These are phyloP conservation scores for Maudiozyma bulderi DNA, from an alignment of 805 yeast species.

Conservation along the genomic window DNA sequence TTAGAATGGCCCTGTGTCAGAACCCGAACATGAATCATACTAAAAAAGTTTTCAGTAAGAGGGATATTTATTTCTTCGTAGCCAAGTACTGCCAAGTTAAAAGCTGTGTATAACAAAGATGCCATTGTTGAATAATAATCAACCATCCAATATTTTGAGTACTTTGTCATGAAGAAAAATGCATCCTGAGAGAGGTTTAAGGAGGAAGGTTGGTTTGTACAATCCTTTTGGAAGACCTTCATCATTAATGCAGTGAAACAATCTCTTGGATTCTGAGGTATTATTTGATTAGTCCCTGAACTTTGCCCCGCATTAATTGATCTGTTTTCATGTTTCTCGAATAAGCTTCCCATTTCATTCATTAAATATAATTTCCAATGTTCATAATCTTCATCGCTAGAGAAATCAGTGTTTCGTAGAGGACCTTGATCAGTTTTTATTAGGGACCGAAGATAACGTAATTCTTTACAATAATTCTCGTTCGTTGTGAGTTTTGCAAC, in stretches of 20 bases:
- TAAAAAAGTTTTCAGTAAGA: slow-evolving; percentile 29
- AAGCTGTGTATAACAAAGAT: slow-evolving; percentile 42
- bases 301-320: neutral
- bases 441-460: slow-evolving; percentile 3
- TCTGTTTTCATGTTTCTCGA: slow-evolving; percentile 12
- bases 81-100: slow-evolving; percentile 30
- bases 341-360: slow-evolving; percentile 24
- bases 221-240: slow-evolving; percentile 36
- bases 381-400: slow-evolving; percentile 25
- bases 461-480: slow-evolving; percentile 14
- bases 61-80: slow-evolving; percentile 25
- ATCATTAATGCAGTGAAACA: slow-evolving; percentile 34
- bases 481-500: slow-evolving; percentile 12
- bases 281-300: slow-evolving; percentile 9
- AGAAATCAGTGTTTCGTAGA: slow-evolving; percentile 31
- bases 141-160: slow-evolving; percentile 52
- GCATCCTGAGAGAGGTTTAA: slow-evolving; percentile 35
- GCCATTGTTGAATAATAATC: slow-evolving; percentile 39
- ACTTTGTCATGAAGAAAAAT: slow-evolving; percentile 34
- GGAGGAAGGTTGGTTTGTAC: slow-evolving; percentile 3
- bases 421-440: slow-evolving; percentile 23
- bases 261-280: slow-evolving; percentile 36
- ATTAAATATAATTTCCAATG: slow-evolving; percentile 36
- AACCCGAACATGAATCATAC: slow-evolving; percentile 20
- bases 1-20: slow-evolving; percentile 14